These are phyloP conservation scores for Camellia japonica DNA, from an alignment of 148 eudicot species.

Conservation along the genomic window DNA sequence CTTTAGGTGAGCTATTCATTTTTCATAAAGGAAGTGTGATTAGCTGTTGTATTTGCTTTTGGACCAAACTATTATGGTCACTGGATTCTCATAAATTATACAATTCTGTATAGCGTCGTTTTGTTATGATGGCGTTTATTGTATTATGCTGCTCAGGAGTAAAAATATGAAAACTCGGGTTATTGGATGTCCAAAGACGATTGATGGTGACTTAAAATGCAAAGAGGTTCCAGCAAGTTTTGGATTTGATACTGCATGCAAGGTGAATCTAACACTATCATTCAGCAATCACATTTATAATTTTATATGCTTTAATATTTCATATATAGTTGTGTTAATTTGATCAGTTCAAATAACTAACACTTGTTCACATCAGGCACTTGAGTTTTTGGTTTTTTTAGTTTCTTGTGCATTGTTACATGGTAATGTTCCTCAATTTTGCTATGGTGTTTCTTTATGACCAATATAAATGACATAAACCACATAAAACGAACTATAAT, in stretches of 20 bases:
- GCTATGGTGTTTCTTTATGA: not conserved
- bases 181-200: constrained; percentile 98
- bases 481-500: not conserved
- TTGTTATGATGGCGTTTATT: not conserved
- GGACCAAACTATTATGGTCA: not conserved
- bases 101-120: not conserved
- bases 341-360: constrained; percentile 1
- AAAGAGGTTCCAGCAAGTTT: constrained; percentile 95
- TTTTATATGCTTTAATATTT: not conserved
- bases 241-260: constrained; percentile 99
- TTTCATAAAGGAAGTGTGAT: not conserved
- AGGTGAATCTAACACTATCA: constrained; percentile 47
- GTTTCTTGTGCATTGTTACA: not conserved
- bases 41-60: constrained; percentile 1
- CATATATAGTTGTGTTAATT: not conserved
- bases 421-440: not conserved
- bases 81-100: not conserved
- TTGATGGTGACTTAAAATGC: constrained; percentile 95
- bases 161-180: constrained; percentile 85
- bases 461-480: not conserved
- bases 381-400: constrained; percentile 1
- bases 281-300: not conserved
- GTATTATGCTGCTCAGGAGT: constrained; percentile 45
- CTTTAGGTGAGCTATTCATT: constrained; percentile 56
- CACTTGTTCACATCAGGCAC: not conserved